Evolutionary conservation across 345 rosid genomes (phyloP).

Genomic region (Arabidopsis thaliana): TAIR10.1 NC_003071.7:12472501-12473000

Average conservation of each 20-base stretch:
- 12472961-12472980: constrained; percentile 45
- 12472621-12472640: constrained; percentile 55
- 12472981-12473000: constrained; percentile 68
- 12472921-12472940: constrained; percentile 67
- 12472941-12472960: constrained; percentile 54
- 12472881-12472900: constrained; percentile 84
- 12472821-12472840: constrained; percentile 89
- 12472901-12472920: constrained; percentile 76
- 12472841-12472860: constrained; percentile 83
- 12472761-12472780: constrained; percentile 67
- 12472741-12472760: constrained; percentile 53
- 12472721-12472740: constrained; percentile 62
- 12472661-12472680: constrained; percentile 65
- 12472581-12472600: constrained; percentile 79
- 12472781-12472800: constrained; percentile 73
- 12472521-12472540: constrained; percentile 47
- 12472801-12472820: constrained; percentile 81
- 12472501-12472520: constrained; percentile 52
- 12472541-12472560: constrained; percentile 49
- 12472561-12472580: constrained; percentile 72
- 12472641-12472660: constrained; percentile 68
- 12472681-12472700: constrained; percentile 47
- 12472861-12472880: constrained; percentile 85
- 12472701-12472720: constrained; percentile 50
- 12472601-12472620: constrained; percentile 51